Base-by-base conservation (phyloP, 495 filamentous ascomycete genomes). In the Xylaria bambusicola region DNA sequence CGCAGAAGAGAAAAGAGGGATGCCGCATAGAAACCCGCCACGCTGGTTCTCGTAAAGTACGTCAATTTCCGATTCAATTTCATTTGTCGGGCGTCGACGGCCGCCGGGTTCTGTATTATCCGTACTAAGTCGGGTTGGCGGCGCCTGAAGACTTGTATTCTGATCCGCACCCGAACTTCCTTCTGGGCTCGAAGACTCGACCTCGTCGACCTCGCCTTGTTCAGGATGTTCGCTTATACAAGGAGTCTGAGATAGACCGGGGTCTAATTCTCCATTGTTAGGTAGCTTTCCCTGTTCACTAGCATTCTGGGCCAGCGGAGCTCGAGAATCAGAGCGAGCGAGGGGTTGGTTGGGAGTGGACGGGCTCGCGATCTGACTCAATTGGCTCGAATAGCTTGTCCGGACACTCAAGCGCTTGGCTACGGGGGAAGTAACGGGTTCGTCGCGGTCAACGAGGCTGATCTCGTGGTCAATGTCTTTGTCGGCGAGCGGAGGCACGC, bases 11-110 rank as follows among this genome's bases (percentile, higher is more conserved):
- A 96, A 99, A 15, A 93, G 81, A 0, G 94, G 87, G 8, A 93
- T 84, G 13, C 95, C 95, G 69, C 92, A 98, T 57, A 93, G 73
- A 67, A 97, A 97, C 33, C 81, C 75, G 18, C 91, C 91, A 17
- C 91, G 80, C 69, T 95, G 87, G 69, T 99, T 98, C 73, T 99
- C 95, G 68, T 96, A 97, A 7, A 99, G 82, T 10, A 97, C 83
- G 59, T 99, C 95, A 27, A 98, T 83, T 12, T 78, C 83, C 2
- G 83, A 75, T 61, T 89, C 87, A 21, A 65, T 65, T 7, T 61
- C 59, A 65, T 71, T 60, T 13, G 52, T 26, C 33, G 51, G 33
- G 13, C 31, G 35, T 3, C 46, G 15, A 33, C 38, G 68, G 2
- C 13, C 38, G 12, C 35, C 48, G 44, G 57, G 23, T 26, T 31